Percentiles rank a stretch among this genome's conserved stretches.
These are phyloP conservation scores for Aspergillus sp. DNA, from an alignment of 2,329 filamentous ascomycete genomes.

Conservation along the genomic window DNA sequence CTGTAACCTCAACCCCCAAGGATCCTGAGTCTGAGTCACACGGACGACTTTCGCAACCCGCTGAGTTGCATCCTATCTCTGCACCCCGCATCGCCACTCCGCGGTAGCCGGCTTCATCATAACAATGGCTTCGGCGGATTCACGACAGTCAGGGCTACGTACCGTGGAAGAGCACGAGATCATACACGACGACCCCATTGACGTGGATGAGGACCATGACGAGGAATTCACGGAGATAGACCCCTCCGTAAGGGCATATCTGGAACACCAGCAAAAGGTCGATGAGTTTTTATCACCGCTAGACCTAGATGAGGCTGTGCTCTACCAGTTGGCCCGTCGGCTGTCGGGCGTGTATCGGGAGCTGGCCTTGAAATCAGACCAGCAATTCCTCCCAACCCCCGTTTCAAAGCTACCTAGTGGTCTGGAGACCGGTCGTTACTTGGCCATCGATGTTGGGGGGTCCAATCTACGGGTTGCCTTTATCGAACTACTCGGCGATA, in stretches of 20 bases:
- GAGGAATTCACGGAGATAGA: slow-evolving; percentile 31
- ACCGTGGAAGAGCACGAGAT: slow-evolving; percentile 30
- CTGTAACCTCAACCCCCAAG: slow-evolving; percentile 1
- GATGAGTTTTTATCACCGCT: slow-evolving; percentile 45
- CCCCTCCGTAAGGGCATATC: slow-evolving; percentile 27
- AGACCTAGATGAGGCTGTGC: slow-evolving; percentile 39
- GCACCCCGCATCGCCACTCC: slow-evolving; percentile 8
- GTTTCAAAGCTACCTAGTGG: slow-evolving; percentile 50
- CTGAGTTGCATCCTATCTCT: slow-evolving; percentile 9
- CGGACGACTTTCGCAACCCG: slow-evolving; percentile 5
- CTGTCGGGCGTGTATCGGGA: slow-evolving; percentile 47
- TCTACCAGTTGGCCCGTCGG: slow-evolving; percentile 48
- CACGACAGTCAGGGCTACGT: slow-evolving; percentile 23
- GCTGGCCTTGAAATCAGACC: slow-evolving; percentile 45
- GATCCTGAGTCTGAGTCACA: slow-evolving; percentile 11
- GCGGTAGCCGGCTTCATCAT: not conserved
- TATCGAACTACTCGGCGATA: slow-evolving; percentile 52
- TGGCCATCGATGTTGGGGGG: slow-evolving; percentile 59
- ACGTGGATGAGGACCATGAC: slow-evolving; percentile 38
- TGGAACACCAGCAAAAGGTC: slow-evolving; percentile 35
- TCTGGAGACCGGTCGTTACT: slow-evolving; percentile 54
- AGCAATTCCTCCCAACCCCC: slow-evolving; percentile 50
- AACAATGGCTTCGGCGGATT: slow-evolving; percentile 28
- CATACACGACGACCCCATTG: slow-evolving; percentile 30
- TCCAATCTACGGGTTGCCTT: slow-evolving; percentile 58